Evolutionary conservation across 306 rosid genomes (phyloP).

Genomic region (Fragaria iinumae): DNA sequence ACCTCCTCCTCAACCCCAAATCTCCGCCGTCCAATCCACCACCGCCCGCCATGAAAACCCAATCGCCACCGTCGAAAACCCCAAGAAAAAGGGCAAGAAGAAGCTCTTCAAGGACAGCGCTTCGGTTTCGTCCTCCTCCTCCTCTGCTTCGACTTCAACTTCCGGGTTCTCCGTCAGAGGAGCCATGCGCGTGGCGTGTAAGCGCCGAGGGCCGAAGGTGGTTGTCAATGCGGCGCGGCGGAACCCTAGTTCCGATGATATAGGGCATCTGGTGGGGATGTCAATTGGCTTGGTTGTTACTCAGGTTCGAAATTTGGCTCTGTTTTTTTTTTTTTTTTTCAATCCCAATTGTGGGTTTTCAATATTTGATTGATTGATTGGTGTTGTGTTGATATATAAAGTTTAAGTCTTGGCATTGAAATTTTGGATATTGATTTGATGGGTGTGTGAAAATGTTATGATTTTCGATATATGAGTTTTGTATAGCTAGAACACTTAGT

Average conservation of each 20-base stretch:
- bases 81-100: conserved; percentile 18
- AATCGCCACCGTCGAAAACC: not conserved
- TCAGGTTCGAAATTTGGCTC: conserved; percentile 47
- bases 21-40: not conserved
- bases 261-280: conserved; percentile 82
- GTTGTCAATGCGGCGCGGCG: conserved; percentile 38
- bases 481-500: not conserved
- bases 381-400: not conserved
- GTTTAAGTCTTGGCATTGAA: not conserved
- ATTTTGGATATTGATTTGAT: not conserved
- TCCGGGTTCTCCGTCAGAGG: conserved; percentile 26
- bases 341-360: not conserved
- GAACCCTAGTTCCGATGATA: conserved; percentile 33
- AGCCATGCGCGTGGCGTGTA: conserved; percentile 24
- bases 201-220: conserved; percentile 58
- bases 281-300: conserved; percentile 76
- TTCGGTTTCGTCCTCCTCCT: conserved; percentile 33
- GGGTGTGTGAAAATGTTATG: not conserved
- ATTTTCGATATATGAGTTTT: not conserved
- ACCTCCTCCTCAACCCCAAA: not conserved
- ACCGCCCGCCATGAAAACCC: not conserved
- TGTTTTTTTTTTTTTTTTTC: not conserved
- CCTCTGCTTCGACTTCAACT: conserved; percentile 24
- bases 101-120: conserved; percentile 20
- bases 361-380: not conserved